Conservation (phyloP, 73 alveolate species). For the Urostyla sp. region DNA sequence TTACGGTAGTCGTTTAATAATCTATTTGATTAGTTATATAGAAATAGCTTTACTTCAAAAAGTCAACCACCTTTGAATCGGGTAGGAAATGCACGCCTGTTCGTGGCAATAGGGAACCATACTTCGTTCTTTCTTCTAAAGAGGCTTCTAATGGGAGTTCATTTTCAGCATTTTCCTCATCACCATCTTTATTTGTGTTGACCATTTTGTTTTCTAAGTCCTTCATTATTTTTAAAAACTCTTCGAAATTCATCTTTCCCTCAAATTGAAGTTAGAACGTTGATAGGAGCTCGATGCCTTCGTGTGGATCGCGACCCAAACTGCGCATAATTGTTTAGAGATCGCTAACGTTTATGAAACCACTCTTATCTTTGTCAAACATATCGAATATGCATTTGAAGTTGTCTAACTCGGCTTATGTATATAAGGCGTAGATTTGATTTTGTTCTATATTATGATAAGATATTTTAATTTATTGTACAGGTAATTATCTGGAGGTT, state of each 20-base stretch:
- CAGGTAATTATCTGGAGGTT: too few species aligned
- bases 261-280: conserved; percentile 33
- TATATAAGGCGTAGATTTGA: conserved; percentile 12
- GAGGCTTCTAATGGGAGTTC: conserved; percentile 62
- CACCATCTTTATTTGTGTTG: conserved; percentile 31
- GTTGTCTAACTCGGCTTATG: conserved; percentile 61
- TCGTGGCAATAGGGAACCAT: conserved; percentile 55
- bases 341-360: conserved; percentile 57
- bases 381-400: conserved; percentile 64
- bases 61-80: conserved; percentile 71
- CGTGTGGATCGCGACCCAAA: conserved; percentile 32
- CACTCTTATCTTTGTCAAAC: conserved; percentile 65
- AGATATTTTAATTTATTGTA: too few species aligned
- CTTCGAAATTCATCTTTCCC: conserved; percentile 39
- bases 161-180: conserved; percentile 12
- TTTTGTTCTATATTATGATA: too few species aligned
- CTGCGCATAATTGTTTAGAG: conserved; percentile 57
- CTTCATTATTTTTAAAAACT: conserved; percentile 43
- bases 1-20: conserved; percentile 63
- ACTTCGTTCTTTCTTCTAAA: conserved; percentile 59
- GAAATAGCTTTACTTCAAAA: conserved; percentile 18
- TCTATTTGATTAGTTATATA: conserved; percentile 1
- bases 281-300: conserved; percentile 29
- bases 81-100: conserved; percentile 71
- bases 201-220: conserved; percentile 14